Conservation (phyloP, 2,329 filamentous ascomycete species). For the Tolypocladium cylindrosporum region DNA sequence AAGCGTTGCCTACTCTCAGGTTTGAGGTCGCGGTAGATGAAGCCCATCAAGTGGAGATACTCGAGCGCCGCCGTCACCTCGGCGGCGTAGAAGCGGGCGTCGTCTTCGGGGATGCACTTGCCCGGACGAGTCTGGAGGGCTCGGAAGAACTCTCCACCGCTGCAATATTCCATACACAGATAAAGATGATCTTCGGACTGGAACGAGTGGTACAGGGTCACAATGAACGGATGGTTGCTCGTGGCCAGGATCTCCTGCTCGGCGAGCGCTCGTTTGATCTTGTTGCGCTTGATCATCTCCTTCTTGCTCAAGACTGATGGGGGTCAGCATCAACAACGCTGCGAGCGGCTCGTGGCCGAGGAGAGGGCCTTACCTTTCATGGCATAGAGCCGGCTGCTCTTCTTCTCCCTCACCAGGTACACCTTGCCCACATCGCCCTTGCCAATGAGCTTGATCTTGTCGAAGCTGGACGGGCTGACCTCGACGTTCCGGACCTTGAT, state of each 20-base stretch:
- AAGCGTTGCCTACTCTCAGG: slow-evolving; percentile 69
- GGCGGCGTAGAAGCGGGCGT: slow-evolving; percentile 92
- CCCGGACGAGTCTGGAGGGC: slow-evolving; percentile 92
- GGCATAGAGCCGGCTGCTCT: slow-evolving; percentile 86
- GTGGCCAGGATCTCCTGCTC: slow-evolving; percentile 98
- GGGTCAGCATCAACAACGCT: not conserved
- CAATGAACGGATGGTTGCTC: slow-evolving; percentile 98
- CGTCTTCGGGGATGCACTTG: slow-evolving; percentile 95
- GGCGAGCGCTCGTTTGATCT: slow-evolving; percentile 95
- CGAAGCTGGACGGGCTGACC: slow-evolving; percentile 88
- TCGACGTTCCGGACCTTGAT: slow-evolving; percentile 98
- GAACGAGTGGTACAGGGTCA: slow-evolving; percentile 97
- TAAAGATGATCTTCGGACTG: slow-evolving; percentile 98
- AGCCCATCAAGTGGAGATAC: slow-evolving; percentile 97
- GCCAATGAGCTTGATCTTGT: slow-evolving; percentile 99
- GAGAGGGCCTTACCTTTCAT: slow-evolving; percentile 72
- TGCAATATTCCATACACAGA: slow-evolving; percentile 99
- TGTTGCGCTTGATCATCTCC: slow-evolving; percentile 99
- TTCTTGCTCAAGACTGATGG: slow-evolving; percentile 87
- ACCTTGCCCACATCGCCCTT: slow-evolving; percentile 99
- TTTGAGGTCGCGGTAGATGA: slow-evolving; percentile 97
- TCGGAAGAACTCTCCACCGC: slow-evolving; percentile 95
- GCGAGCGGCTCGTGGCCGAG: not conserved
- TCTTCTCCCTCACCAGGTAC: slow-evolving; percentile 95
- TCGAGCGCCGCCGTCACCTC: slow-evolving; percentile 95